phyloP scores from a whole-genome alignment of 140 eudicot genomes.

The Anethum foeniculum region DNA sequence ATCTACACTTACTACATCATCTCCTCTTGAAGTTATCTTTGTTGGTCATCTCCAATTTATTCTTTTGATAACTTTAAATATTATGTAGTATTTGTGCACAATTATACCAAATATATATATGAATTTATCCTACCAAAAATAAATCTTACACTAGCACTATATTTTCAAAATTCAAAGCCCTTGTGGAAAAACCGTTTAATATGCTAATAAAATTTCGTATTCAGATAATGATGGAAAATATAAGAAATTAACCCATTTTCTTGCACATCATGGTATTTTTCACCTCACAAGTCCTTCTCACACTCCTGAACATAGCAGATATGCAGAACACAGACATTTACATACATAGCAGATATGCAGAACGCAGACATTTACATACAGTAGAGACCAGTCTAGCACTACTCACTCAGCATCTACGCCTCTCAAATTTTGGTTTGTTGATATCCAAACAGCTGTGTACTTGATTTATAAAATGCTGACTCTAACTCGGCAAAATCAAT shows the following conservation, averaged over 20 bases:
- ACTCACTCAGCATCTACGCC: neutral
- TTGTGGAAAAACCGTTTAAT: neutral
- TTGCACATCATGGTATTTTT: neutral
- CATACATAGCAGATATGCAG: too few species aligned
- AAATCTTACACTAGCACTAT: neutral
- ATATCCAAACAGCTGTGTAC: neutral
- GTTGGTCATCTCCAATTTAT: neutral
- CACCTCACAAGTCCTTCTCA: neutral
- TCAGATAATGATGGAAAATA: neutral
- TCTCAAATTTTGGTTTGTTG: neutral
- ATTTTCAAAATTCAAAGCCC: neutral
- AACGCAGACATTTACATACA: neutral
- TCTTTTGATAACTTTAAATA: neutral
- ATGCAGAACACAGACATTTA: too few species aligned
- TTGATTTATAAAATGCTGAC: neutral
- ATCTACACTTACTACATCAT: neutral
- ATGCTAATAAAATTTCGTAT: too few species aligned
- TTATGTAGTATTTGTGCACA: neutral
- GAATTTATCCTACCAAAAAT: neutral
- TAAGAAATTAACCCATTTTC: too few species aligned
- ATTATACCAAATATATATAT: too few species aligned
- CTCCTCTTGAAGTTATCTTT: neutral
- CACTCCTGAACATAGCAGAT: neutral
- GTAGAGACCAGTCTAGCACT: neutral
- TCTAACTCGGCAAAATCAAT: neutral